These are phyloP conservation scores for Geosmithia morbida DNA, from an alignment of 2,329 filamentous ascomycete species.

Conservation along the genomic window DNA sequence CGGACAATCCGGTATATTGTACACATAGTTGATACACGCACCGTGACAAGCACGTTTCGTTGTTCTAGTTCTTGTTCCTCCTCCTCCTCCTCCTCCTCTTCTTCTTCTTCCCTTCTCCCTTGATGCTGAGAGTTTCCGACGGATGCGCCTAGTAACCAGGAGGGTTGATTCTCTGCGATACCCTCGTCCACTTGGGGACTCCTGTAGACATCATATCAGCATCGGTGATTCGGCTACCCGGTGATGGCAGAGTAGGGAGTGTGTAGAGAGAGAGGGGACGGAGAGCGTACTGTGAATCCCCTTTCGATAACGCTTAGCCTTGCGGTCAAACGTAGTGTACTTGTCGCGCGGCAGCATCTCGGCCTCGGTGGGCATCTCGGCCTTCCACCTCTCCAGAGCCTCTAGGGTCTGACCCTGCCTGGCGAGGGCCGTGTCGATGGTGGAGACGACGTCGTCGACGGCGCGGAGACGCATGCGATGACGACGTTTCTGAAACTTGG, in stretches of 20 bases:
- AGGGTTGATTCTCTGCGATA: constrained; percentile 86
- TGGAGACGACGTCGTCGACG: constrained; percentile 78
- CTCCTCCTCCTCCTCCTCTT: neutral
- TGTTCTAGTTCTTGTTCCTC: too few species aligned
- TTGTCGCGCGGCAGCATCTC: constrained; percentile 97
- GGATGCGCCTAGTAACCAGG: constrained; percentile 63
- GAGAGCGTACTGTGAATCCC: constrained; percentile 77
- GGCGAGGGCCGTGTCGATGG: constrained; percentile 63
- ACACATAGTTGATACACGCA: constrained; percentile 7
- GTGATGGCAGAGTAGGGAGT: too few species aligned
- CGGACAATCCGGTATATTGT: constrained; percentile 9
- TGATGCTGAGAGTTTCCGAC: too few species aligned
- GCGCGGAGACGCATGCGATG: constrained; percentile 71
- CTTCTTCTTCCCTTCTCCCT: too few species aligned
- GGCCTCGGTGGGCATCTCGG: constrained; percentile 86
- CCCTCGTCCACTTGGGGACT: constrained; percentile 84
- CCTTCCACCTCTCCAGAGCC: constrained; percentile 79
- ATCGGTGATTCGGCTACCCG: too few species aligned
- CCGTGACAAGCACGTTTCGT: constrained; percentile 3
- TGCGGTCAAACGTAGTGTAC: constrained; percentile 95
- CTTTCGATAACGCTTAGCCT: constrained; percentile 92
- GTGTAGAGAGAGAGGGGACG: too few species aligned
- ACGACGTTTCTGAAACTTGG: constrained; percentile 75
- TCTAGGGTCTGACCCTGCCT: constrained; percentile 60
- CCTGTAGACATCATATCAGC: constrained; percentile 32